A percentile compares a stretch with the other conserved stretches of the same genome.
Evolutionary conservation across 2,329 filamentous ascomycete genomes (phyloP).

Genomic region (Fusarium sororula): DNA sequence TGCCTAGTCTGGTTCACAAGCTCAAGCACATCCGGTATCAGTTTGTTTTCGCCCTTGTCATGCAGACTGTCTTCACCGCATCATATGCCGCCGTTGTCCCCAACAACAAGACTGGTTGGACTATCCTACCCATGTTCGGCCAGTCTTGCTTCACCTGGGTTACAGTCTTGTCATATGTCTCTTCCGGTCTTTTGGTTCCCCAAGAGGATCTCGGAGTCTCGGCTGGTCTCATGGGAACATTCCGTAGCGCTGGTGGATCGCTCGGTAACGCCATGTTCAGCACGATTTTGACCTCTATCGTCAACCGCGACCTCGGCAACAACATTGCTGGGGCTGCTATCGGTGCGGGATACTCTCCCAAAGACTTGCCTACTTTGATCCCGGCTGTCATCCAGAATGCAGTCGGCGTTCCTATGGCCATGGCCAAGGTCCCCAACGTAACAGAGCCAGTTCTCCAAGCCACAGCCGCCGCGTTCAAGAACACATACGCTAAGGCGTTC

Average conservation of each 20-base stretch:
- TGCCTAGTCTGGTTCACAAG: conserved; percentile 9
- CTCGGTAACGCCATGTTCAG: conserved; percentile 17
- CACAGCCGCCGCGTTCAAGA: background rate
- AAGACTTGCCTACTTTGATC: background rate
- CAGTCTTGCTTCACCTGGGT: conserved; percentile 12
- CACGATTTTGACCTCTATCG: conserved; percentile 2
- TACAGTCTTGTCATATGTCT: conserved; percentile 4
- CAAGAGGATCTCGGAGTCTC: conserved; percentile 10
- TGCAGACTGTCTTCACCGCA: conserved; percentile 4
- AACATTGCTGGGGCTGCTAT: conserved; percentile 9
- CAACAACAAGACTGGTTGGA: conserved; percentile 1
- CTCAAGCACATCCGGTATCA: conserved; percentile 15
- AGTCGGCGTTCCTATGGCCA: conserved; percentile 2
- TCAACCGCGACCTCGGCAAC: background rate
- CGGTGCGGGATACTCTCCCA: background rate
- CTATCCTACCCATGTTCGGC: conserved; percentile 3
- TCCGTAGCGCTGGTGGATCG: conserved; percentile 13
- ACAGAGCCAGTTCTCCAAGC: conserved; percentile 1
- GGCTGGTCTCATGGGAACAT: conserved; percentile 5
- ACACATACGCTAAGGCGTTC: conserved; percentile 3
- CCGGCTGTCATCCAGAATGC: conserved; percentile 8
- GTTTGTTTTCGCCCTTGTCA: background rate
- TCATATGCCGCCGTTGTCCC: conserved; percentile 1
- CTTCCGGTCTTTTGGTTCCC: background rate
- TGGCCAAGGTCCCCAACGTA: conserved; percentile 10